Conservation (phyloP, 2,329 filamentous ascomycete genomes). For the Trichoderma sp. region DNA sequence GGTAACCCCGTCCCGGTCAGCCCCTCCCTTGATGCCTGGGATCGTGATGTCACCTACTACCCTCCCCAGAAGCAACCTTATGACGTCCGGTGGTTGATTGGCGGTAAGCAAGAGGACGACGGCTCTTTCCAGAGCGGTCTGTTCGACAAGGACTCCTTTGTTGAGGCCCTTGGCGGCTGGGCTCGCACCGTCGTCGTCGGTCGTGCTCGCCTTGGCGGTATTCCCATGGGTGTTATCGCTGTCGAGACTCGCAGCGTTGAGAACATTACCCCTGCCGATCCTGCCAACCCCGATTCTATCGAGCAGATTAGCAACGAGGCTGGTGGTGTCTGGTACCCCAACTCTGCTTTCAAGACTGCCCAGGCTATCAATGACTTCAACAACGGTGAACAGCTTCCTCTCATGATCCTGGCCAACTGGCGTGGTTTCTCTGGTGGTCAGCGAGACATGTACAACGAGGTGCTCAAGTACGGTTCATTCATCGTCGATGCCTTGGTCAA, state of each 20-base stretch:
- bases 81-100: constrained; percentile 93
- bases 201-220: constrained; percentile 93
- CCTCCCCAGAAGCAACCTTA: constrained; percentile 82
- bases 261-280: constrained; percentile 94
- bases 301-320: constrained; percentile 94
- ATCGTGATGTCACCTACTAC: constrained; percentile 87
- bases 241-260: constrained; percentile 96
- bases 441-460: constrained; percentile 99
- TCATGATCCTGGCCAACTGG: constrained; percentile 99
- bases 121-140: constrained; percentile 78
- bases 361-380: constrained; percentile 99
- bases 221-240: constrained; percentile 96
- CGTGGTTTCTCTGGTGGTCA: constrained; percentile 99
- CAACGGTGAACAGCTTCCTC: constrained; percentile 93
- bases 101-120: constrained; percentile 77
- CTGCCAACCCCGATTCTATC: constrained; percentile 96
- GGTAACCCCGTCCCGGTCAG: constrained; percentile 91
- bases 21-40: constrained; percentile 83
- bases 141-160: constrained; percentile 95
- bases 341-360: constrained; percentile 99
- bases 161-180: constrained; percentile 96
- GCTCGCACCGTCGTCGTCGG: constrained; percentile 95
- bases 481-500: constrained; percentile 98
- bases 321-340: constrained; percentile 99
- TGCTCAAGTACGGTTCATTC: constrained; percentile 98